Base-by-base conservation (phyloP, 148 eudicot species). In the Chenopodium quinoa region DNA sequence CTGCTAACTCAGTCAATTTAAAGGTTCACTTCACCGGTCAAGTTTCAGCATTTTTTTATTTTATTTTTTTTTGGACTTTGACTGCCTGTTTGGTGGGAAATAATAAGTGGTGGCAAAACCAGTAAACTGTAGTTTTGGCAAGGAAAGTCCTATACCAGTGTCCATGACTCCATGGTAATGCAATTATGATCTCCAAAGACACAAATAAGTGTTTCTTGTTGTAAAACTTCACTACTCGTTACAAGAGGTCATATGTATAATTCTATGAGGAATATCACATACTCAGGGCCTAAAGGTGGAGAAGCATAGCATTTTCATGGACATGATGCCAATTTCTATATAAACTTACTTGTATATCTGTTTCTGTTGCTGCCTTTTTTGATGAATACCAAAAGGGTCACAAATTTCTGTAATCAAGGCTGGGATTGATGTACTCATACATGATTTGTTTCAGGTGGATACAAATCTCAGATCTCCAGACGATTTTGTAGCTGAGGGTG, bases 401-500 rank as follows among this genome's bases (percentile, higher is more conserved):
- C 16, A 50, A 58, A 20, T 58, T 58, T 58, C 63, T 58, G 13
- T 2, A 4, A 67, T 67, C 12, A 7, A 60, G 50, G 40, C 31
- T 34, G 44, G 44, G 7, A 40, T 5, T 40, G 44, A 72, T 75
- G 17, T n/a, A 37, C 3, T 37, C 40, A 11, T 50, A 2, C 22
- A 60, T 37, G 34, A 19, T 71, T 22, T 72, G 7, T 75, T 71
- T 81, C 90, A 96, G 99, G 99, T 90, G 20, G 99, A 96, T 83
- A 96, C 99, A 76, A 94, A 92, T 87, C 93, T 94, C 22, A 68
- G 50, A 72, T 88, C 98, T 22, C 99, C 99, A 0, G 82, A 90
- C 50, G 98, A 96, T 83, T 81, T 96, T 76, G 93, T 88, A 54
- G 75, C 84, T 9, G 94, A 89, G 73, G 99, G 99, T 22, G 91